Conservation (phyloP, 306 rosid species). For the Corylus heterophylla region DNA sequence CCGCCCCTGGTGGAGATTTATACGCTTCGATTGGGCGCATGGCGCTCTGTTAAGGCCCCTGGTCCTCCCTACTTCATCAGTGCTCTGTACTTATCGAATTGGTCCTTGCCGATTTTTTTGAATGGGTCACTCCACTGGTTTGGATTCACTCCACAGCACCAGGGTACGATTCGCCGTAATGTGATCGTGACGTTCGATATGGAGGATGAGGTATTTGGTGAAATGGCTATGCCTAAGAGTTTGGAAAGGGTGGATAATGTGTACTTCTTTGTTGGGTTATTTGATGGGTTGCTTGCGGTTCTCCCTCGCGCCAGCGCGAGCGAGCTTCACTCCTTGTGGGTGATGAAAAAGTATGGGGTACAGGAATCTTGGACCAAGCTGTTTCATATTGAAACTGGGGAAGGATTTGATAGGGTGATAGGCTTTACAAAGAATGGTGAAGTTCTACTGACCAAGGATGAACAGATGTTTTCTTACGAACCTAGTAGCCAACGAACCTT, state of each 20-base stretch:
- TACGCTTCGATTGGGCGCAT: not conserved
- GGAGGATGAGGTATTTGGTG: not conserved
- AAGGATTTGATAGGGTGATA: not conserved
- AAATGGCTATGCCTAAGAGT: not conserved
- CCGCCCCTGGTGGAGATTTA: not conserved
- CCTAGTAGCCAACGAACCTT: not conserved
- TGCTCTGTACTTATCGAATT: not conserved
- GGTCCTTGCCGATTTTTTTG: not conserved
- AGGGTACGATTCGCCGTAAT: not conserved
- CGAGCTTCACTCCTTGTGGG: not conserved
- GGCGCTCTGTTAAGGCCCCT: not conserved
- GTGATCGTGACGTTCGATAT: not conserved
- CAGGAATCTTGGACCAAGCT: not conserved
- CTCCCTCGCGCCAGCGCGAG: not conserved
- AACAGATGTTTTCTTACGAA: not conserved
- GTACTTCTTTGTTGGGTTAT: not conserved
- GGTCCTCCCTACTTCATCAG: not conserved
- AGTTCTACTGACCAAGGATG: not conserved
- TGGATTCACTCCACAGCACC: not conserved
- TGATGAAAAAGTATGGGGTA: conserved; percentile 1
- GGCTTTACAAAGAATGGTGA: not conserved
- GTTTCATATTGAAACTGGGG: not conserved
- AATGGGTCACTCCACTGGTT: not conserved
- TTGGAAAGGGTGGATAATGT: not conserved
- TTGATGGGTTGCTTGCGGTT: conserved; percentile 2